Conservation (phyloP, 495 filamentous ascomycete species). For the Penicillium macrosclerotiorum region DNA sequence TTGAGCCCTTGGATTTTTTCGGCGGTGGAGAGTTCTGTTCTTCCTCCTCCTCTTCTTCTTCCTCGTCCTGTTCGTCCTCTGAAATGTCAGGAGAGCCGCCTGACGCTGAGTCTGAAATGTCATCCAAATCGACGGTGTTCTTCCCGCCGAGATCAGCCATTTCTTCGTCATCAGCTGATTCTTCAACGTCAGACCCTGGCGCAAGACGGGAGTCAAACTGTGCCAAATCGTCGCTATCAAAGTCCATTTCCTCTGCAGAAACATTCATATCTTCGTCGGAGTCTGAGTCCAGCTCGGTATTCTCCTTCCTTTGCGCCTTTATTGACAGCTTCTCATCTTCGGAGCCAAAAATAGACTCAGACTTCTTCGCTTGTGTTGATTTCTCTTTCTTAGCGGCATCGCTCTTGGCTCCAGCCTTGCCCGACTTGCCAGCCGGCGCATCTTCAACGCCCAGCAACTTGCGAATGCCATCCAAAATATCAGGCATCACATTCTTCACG, state of each 20-base stretch:
- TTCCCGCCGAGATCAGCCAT: not conserved
- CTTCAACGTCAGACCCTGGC: constrained; percentile 48
- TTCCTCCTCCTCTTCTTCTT: too few relatives aligned
- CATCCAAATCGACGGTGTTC: constrained; percentile 4
- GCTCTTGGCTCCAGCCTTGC: constrained; percentile 20
- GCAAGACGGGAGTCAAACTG: constrained; percentile 56
- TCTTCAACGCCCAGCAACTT: constrained; percentile 58
- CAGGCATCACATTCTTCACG: constrained; percentile 65
- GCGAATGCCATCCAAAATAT: constrained; percentile 61
- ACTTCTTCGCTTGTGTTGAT: constrained; percentile 10
- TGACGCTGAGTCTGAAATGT: constrained; percentile 34
- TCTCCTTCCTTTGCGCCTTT: constrained; percentile 6
- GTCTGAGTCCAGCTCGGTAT: constrained; percentile 18
- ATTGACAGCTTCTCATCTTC: constrained; percentile 6
- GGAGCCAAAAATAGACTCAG: constrained; percentile 12
- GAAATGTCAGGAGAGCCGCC: constrained; percentile 38
- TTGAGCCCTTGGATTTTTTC: constrained; percentile 41
- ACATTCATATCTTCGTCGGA: constrained; percentile 20
- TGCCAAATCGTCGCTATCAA: constrained; percentile 40
- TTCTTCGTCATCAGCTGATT: constrained; percentile 29
- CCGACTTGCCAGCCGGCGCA: constrained; percentile 29
- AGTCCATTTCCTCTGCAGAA: constrained; percentile 32
- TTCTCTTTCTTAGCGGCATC: constrained; percentile 20
- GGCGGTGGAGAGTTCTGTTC: constrained; percentile 37
- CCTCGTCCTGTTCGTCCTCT: too few relatives aligned